Conservation (phyloP, 305 asterid genomes). For the Solanum hybrid region DNA sequence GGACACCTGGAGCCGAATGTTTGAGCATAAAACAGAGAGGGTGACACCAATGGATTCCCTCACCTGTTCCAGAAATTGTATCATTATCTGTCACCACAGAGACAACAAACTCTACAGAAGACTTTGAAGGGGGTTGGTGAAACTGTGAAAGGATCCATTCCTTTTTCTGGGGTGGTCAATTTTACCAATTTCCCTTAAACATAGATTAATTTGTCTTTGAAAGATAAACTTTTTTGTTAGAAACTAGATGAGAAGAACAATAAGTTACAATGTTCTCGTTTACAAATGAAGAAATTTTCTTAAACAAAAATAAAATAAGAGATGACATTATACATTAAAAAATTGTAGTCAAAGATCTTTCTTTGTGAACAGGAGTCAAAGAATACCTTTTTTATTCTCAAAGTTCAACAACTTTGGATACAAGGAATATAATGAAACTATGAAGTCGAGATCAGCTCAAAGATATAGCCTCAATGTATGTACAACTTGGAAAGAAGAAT, state of each 20-base stretch:
- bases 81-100: slow-evolving; percentile 10
- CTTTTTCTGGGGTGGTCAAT: background rate
- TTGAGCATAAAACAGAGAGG: slow-evolving; percentile 85
- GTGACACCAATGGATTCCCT: slow-evolving; percentile 95
- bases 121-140: background rate
- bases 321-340: background rate
- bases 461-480: background rate
- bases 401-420: background rate
- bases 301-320: background rate
- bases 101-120: slow-evolving; percentile 11
- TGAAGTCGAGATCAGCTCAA: background rate
- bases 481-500: background rate
- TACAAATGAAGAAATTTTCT: background rate
- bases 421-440: background rate
- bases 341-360: background rate
- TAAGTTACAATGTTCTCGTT: background rate
- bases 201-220: background rate
- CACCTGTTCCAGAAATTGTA: slow-evolving; percentile 47
- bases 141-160: background rate
- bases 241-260: background rate
- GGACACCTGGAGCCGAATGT: slow-evolving; percentile 63
- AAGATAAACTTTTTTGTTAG: background rate
- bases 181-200: background rate
- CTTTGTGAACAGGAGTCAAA: background rate
- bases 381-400: background rate